Evolutionary conservation across 805 yeast species (phyloP), one percentile per base, ranked within the genome.

Genomic region (Nakazawaea holstii): DNA sequence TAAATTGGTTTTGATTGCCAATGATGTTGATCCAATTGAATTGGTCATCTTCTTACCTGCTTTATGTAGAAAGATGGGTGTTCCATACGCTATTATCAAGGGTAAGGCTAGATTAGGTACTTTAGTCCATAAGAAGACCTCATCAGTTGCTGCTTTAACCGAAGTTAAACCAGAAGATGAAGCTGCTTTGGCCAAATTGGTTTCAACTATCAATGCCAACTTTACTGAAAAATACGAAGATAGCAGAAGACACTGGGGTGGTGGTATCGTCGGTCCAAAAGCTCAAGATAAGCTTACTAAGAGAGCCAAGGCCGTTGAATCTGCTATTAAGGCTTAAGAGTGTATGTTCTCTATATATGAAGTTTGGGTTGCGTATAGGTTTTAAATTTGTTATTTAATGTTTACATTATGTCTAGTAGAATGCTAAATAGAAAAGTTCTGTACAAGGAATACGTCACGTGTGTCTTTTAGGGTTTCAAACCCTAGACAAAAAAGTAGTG

Each of bases 21-120:
- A 92, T 80, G 99, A 92, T 64, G 99, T 92, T 65, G 99, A 92
- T 81, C 99, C 99, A 69, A 87, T 92, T 68, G 99, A 92, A 80
- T 81, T 92, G 69, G 98, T 92, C 61, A 79, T 92, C 66, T 92
- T 88, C 86, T 79, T 92, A 65, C 99, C 99, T 70, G 97, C 99
- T 74, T 82, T 92, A 69, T 92, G 97, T 81, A 89, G 92, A 80
- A 94, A 94, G 86, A 83, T 92, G 95, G 98, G 97, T 78, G 91
- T 94, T 59, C 98, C 99, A 72, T 91, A 91, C 82, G 97, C 98
- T 58, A 86, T 91, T 69, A 87, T 91, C 69, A 90, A 90, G 84
- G 97, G 97, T 74, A 90, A 90, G 87, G 96, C 97, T 59, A 88
- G 98, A 82, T 84, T 92, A 67, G 98, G 98, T 61, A 86, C 97